Evolutionary conservation across 257 asterid genomes (phyloP).

Genomic region (Fraxinus americana): DNA sequence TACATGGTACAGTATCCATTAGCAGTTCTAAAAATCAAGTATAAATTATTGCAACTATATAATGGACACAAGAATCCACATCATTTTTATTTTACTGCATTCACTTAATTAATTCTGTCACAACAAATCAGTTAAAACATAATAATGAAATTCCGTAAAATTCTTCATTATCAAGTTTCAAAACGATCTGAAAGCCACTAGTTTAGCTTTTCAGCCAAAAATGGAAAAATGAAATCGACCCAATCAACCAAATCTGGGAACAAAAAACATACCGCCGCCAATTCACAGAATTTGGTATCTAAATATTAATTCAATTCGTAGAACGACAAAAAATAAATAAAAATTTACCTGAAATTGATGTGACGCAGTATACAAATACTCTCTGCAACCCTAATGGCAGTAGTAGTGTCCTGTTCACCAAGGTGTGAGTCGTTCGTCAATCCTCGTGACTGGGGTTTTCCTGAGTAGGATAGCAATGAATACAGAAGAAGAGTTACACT

Average conservation of each 20-base stretch:
- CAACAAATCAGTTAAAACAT: background rate
- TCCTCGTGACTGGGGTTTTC: background rate
- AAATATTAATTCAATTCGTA: background rate
- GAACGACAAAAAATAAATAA: background rate
- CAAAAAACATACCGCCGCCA: background rate
- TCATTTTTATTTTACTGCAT: background rate
- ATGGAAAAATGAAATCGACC: background rate
- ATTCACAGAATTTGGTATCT: background rate
- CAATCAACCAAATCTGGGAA: background rate
- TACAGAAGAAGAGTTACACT: background rate
- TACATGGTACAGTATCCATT: background rate
- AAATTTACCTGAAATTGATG: background rate
- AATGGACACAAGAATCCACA: background rate
- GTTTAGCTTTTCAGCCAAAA: background rate
- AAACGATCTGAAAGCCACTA: background rate
- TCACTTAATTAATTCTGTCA: background rate
- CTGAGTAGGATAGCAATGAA: background rate
- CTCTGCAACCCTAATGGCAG: background rate
- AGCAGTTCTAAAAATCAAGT: background rate
- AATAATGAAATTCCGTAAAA: background rate
- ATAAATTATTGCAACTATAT: background rate
- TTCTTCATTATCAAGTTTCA: background rate
- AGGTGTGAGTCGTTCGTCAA: background rate
- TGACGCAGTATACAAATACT: background rate
- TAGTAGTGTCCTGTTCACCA: background rate